A percentile compares a stretch with the other conserved stretches of the same genome.
phyloP scores from a whole-genome alignment of 441 rosid genomes.

The Bocquillonia castaneifolia region DNA sequence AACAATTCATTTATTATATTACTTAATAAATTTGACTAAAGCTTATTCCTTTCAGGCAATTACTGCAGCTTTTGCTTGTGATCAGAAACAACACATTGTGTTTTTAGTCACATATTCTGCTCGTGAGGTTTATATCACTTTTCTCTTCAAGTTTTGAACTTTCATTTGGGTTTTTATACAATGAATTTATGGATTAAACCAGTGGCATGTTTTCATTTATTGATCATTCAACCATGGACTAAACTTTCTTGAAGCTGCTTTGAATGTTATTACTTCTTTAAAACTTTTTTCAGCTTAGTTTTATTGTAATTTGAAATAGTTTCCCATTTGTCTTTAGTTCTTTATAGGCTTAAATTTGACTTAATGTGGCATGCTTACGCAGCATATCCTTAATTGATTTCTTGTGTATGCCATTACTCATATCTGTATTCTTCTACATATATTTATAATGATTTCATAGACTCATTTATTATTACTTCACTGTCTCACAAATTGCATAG shows the following conservation, averaged over 20 bases:
- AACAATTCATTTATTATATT: too few species aligned
- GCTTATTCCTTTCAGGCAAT: conserved; percentile 47
- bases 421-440: neutral
- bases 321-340: neutral
- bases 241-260: neutral
- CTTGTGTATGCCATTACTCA: too few species aligned
- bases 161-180: neutral
- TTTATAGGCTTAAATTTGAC: neutral
- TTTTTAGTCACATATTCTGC: conserved; percentile 65
- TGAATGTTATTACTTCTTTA: neutral
- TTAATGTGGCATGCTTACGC: neutral
- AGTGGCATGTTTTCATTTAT: neutral
- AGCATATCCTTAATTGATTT: neutral
- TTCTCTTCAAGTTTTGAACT: neutral
- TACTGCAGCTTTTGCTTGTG: conserved; percentile 68
- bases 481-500: neutral
- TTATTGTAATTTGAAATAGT: neutral
- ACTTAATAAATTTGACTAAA: neutral
- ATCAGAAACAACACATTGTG: conserved; percentile 48
- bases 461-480: neutral
- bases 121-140: conserved; percentile 53
- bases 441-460: neutral
- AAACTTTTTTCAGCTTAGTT: too few species aligned
- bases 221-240: neutral
- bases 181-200: neutral